Evolutionary conservation across 805 yeast species (phyloP).

Genomic region (Lachancea nothofagi): DNA sequence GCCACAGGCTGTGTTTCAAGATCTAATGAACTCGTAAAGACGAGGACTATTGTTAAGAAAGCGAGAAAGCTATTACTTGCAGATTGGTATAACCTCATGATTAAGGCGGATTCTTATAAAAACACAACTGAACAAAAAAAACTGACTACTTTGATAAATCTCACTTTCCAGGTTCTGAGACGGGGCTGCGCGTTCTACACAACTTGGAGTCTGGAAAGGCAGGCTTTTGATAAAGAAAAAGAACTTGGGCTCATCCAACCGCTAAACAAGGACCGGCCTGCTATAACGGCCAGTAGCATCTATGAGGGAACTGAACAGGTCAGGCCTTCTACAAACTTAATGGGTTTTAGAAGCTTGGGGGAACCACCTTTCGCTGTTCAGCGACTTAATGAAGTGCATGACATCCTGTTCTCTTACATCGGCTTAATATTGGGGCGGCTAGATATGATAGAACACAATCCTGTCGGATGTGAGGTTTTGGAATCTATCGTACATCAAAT

Average conservation of each 20-base stretch:
- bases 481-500: conserved; percentile 66
- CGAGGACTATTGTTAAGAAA: conserved; percentile 54
- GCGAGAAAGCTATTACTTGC: conserved; percentile 65
- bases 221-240: conserved; percentile 35
- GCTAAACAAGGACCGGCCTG: conserved; percentile 1
- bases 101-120: conserved; percentile 68
- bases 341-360: conserved; percentile 39
- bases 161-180: conserved; percentile 62
- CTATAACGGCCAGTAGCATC: not conserved
- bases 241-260: conserved; percentile 6
- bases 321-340: conserved; percentile 12
- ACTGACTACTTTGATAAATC: conserved; percentile 54
- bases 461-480: conserved; percentile 60
- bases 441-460: conserved; percentile 70
- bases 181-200: conserved; percentile 60
- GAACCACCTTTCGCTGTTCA: conserved; percentile 57
- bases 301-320: not conserved
- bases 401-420: conserved; percentile 53
- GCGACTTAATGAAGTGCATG: conserved; percentile 60
- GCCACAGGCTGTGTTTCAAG: conserved; percentile 71
- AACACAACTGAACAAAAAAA: conserved; percentile 54
- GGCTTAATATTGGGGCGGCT: conserved; percentile 69
- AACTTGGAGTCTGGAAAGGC: conserved; percentile 66
- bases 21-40: conserved; percentile 62
- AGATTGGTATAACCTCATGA: conserved; percentile 76